Conservation (phyloP, 768 basidiomycete genomes). For the Trametes sanguinea region DNA sequence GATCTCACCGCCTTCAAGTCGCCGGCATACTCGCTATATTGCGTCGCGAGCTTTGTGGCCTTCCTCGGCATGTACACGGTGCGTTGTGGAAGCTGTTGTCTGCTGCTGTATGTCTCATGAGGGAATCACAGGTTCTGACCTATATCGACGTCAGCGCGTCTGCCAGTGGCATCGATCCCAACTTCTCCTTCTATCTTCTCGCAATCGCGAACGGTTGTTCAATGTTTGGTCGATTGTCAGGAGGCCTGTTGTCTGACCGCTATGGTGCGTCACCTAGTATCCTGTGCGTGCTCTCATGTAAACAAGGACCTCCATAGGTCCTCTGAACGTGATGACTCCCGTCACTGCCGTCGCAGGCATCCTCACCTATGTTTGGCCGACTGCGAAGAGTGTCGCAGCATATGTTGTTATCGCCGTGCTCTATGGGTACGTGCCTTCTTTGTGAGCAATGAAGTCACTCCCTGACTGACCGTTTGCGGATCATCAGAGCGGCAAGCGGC, state of each 20-base stretch:
- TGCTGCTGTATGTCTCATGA: neutral
- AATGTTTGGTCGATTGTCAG: conserved; percentile 56
- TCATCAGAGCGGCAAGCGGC: conserved; percentile 56
- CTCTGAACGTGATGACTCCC: conserved; percentile 67
- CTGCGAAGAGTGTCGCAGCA: conserved; percentile 38
- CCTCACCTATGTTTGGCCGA: conserved; percentile 72
- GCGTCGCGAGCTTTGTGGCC: conserved; percentile 50
- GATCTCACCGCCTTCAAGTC: conserved; percentile 57
- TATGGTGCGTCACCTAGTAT: conserved; percentile 40
- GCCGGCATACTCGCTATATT: conserved; percentile 56
- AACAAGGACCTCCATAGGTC: conserved; percentile 54
- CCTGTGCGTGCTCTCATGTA: neutral
- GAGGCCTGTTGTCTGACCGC: conserved; percentile 55
- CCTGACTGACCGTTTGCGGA: neutral
- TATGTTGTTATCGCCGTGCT: conserved; percentile 55
- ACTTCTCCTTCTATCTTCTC: conserved; percentile 62
- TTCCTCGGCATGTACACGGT: conserved; percentile 72
- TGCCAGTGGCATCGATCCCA: conserved; percentile 44
- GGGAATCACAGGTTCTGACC: conserved; percentile 49
- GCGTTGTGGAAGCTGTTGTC: conserved; percentile 29
- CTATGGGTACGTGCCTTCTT: conserved; percentile 54
- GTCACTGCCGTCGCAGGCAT: conserved; percentile 54
- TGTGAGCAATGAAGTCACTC: no score
- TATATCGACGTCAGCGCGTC: conserved; percentile 63
- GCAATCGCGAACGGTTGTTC: conserved; percentile 68